phyloP scores from a whole-genome alignment of 345 rosid species.

The rapeseed (Brassica napus) region Da-Ae NC_063450.1:11231501-11232000 shows the following conservation, averaged over 20 bases:
- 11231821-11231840: constrained; percentile 85
- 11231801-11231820: constrained; percentile 69
- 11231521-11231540: constrained; percentile 94
- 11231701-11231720: constrained; percentile 86
- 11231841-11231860: constrained; percentile 67
- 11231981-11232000: constrained; percentile 89
- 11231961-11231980: constrained; percentile 73
- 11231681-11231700: constrained; percentile 97
- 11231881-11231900: constrained; percentile 84
- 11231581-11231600: constrained; percentile 86
- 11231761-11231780: constrained; percentile 85
- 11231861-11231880: constrained; percentile 81
- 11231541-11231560: constrained; percentile 90
- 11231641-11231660: constrained; percentile 87
- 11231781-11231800: constrained; percentile 88
- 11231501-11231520: constrained; percentile 94
- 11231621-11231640: constrained; percentile 88
- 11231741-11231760: constrained; percentile 85
- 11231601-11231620: constrained; percentile 77
- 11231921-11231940: constrained; percentile 75
- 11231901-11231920: constrained; percentile 74
- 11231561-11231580: constrained; percentile 87
- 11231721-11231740: constrained; percentile 73
- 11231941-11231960: constrained; percentile 69
- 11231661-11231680: constrained; percentile 87